Base-by-base conservation (phyloP, 169 alveolate genomes). In the Plasmodium billcollinsi region DNA sequence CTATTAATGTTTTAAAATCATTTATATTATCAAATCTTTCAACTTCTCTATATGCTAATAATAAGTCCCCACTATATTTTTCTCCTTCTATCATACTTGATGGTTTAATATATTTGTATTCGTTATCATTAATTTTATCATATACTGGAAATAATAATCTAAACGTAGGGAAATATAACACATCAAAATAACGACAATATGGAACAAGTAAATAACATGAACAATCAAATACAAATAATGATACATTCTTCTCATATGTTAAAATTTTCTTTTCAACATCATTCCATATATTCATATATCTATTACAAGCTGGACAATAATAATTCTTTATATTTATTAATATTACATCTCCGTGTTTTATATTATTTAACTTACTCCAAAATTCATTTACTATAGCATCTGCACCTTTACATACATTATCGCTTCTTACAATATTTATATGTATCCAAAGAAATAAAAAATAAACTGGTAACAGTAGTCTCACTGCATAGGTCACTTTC, bases 261-360 rank as follows among this genome's bases (percentile, higher is more conserved):
- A 56, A 65, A 15, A 76, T 15, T 14, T 76, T 75, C 9, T 47
- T 69, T 56, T 76, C 89, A 20, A 76, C 26, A 18, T 49, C 66
- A 9, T 76, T 59, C 89, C 89, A 76, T 52, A 66, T 69, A 39
- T 76, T 69, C 11, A 76, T 47, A 65, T 76, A 76, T 11, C 70
- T 29, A 21, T n/a, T 58, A 58, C 89, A 76, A 50, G 89, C 89
- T 12, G 89, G 89, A 2, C 89, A 76, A 58, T 76, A 76, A 47
- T 63, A 76, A 65, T 76, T 76, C 52, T 76, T 76, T 21, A 76
- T 62, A 65, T 59, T 76, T 76, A 76, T 76, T 12, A 76, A 20
- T 11, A 76, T 14, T 3, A 59, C 69, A 21, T 76, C 71, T 11
- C 89, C 89, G 50, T 76, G 89, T 39, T 52, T 76, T 47, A 56